Evolutionary conservation across 2,329 filamentous ascomycete genomes (phyloP), one percentile per base, ranked within the genome.

Genomic region (Beauveria brongniartii): DNA sequence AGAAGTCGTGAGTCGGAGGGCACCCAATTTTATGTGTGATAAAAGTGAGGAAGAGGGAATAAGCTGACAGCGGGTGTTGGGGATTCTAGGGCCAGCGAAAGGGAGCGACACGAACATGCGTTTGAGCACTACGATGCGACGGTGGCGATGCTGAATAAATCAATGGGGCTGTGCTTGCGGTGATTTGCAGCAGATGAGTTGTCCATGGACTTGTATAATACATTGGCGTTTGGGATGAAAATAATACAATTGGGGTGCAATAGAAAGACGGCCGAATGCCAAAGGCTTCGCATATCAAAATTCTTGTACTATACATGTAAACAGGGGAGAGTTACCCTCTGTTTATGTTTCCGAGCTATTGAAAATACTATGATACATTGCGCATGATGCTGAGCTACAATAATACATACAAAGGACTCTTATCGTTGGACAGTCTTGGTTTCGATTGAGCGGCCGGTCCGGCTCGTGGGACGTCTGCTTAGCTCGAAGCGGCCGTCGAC

Each of bases 91-190:
- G 26, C 63, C 34, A 61, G 62, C 16, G 55, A 67, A 40, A 64
- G 64, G 46, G 50, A 66, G 44, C 63, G 69, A 47, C 63, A 67
- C 34, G 53, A 63, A 26, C 68, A 69, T 55, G 73, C 78, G 7
- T 87, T 80, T 69, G 76, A 79, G 52, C 82, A 88, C 67, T 90
- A 89, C 69, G 82, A 91, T 59, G 82, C 82, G 75, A 90, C 87
- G 8, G 70, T 92, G 53, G 80, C 78, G 20, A 89, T 89, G 87
- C 76, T 92, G 59, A 92, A 92, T 68, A 84, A 87, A 69, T 86
- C 80, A 7, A 86, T 92, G 86, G 82, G 82, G 1, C 69, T 90
- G 47, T 89, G 86, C 68, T 70, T 88, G 62, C 79, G 82, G 62
- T 84, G 70, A 75, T 18, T 37, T 6, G 34, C 34, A 16, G n/a